Percentiles rank a stretch among this genome's conserved stretches.
Conservation (phyloP, 2,329 filamentous ascomycete species). For the Tolypocladium paradoxum region DNA sequence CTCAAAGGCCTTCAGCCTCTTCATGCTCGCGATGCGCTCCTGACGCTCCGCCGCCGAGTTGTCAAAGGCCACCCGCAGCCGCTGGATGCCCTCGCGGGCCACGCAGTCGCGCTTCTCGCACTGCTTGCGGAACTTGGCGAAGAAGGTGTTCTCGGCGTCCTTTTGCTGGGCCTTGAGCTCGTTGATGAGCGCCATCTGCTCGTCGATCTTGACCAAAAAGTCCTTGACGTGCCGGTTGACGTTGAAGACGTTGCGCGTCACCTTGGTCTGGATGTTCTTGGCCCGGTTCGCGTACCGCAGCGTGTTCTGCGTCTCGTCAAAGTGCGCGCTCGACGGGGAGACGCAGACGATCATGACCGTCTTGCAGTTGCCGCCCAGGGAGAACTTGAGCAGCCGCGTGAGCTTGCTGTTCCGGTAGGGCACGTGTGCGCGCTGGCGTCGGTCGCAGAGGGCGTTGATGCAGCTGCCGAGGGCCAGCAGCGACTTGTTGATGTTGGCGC, state of each 20-base stretch:
- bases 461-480: slow-evolving; percentile 88
- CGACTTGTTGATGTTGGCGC: slow-evolving; percentile 99
- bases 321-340: slow-evolving; percentile 91
- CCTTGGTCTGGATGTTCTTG: slow-evolving; percentile 99
- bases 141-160: slow-evolving; percentile 71
- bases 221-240: slow-evolving; percentile 99
- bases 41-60: slow-evolving; percentile 66
- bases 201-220: slow-evolving; percentile 97
- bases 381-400: slow-evolving; percentile 91
- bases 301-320: slow-evolving; percentile 97
- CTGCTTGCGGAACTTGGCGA: slow-evolving; percentile 84
- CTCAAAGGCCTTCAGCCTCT: slow-evolving; percentile 72
- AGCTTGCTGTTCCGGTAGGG: slow-evolving; percentile 97
- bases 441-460: slow-evolving; percentile 95
- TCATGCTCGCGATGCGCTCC: slow-evolving; percentile 70
- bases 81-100: slow-evolving; percentile 65
- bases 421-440: slow-evolving; percentile 82
- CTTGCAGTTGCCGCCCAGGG: slow-evolving; percentile 92
- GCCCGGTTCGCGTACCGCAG: slow-evolving; percentile 93
- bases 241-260: slow-evolving; percentile 98
- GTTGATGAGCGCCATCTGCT: slow-evolving; percentile 94
- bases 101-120: slow-evolving; percentile 71
- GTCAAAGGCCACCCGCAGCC: slow-evolving; percentile 76
- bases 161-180: slow-evolving; percentile 90
- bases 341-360: slow-evolving; percentile 99